Percentiles rank a stretch among this genome's conserved stretches.
phyloP scores from a whole-genome alignment of 2,329 filamentous ascomycete species.

The Cryphonectria carpinicola region DNA sequence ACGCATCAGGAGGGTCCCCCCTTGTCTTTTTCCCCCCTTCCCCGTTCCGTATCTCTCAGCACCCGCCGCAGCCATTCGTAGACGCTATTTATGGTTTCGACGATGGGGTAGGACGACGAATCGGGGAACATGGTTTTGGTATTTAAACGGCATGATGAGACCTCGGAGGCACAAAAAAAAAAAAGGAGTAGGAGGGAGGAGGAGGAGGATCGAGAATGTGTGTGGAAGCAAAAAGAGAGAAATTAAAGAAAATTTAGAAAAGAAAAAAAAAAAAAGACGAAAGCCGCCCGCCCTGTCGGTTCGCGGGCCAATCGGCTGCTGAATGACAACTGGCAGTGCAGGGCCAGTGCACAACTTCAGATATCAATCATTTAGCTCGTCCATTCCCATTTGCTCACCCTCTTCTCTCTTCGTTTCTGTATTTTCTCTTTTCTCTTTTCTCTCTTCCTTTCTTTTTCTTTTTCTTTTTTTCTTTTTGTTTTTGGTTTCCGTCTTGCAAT shows the following conservation, averaged over 20 bases:
- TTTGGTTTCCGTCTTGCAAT: neutral
- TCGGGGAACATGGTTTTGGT: neutral
- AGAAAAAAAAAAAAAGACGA: neutral
- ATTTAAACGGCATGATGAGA: neutral
- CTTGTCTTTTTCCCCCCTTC: neutral
- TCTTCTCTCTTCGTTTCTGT: neutral
- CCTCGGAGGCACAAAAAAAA: neutral
- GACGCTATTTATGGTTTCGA: neutral
- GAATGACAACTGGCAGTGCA: constrained; percentile 19
- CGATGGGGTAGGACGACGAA: neutral
- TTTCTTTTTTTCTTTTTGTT: no score
- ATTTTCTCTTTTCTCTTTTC: neutral
- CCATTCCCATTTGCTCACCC: constrained; percentile 2
- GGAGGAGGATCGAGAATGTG: neutral
- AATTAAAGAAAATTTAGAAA: neutral
- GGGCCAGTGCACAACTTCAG: constrained; percentile 15
- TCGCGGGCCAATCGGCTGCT: constrained; percentile 15
- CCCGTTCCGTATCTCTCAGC: neutral
- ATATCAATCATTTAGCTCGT: neutral
- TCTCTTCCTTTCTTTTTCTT: neutral
- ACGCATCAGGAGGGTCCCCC: constrained; percentile 9
- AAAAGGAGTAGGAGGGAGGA: neutral
- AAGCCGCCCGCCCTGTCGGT: constrained; percentile 5
- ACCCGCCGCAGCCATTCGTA: neutral
- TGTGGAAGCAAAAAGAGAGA: neutral